Evolutionary conservation across 108 stramenopile genomes (phyloP), one percentile per base, ranked within the genome.

Genomic region (Pelagomonas calceolata): DNA sequence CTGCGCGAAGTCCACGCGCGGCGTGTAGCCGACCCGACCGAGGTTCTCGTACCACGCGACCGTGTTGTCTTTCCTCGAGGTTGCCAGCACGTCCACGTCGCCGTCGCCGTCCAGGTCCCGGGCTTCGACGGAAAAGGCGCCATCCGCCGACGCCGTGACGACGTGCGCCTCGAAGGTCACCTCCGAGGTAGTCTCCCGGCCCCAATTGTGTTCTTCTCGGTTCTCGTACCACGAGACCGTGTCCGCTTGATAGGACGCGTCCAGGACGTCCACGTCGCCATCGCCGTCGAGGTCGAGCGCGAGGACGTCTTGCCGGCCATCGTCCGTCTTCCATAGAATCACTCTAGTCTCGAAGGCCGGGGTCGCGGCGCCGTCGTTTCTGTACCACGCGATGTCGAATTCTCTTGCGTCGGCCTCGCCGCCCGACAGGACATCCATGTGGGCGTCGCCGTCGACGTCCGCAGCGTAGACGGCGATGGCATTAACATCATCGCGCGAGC

Each of bases 21-120:
- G 9, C 39, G 39, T 43, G 66, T 74, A 78, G 34, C 14, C 26
- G 21, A 67, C 72, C 9, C 60, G 51, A 0, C 78, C 73, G 51
- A 74, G 70, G 66, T 78, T 78, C 10, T 71, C 72, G 66, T 78
- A 78, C 78, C 78, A 78, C 34, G 78, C 67, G 35, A 78, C 74
- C 21, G 68, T 69, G 63, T 68, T 63, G 66, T 78, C 78, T 45
- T 75, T 70, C 45, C 68, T 73, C 26, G 37, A 44, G 0, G 78
- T 73, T 4, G 51, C 34, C 4, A 67, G 72, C 69, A 78, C 32
- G 64, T 78, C 78, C 0, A 78, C 32, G 65, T 78, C 77, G 12
- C 77, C 77, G 64, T 78, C 77, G 18, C 77, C 36, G 35, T 78
- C 77, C 32, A 78, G 64, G 64, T 78, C 77, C 14, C 44, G 46